phyloP scores from a whole-genome alignment of 192 early-diverging fungal species.

The Podila horticola region DNA sequence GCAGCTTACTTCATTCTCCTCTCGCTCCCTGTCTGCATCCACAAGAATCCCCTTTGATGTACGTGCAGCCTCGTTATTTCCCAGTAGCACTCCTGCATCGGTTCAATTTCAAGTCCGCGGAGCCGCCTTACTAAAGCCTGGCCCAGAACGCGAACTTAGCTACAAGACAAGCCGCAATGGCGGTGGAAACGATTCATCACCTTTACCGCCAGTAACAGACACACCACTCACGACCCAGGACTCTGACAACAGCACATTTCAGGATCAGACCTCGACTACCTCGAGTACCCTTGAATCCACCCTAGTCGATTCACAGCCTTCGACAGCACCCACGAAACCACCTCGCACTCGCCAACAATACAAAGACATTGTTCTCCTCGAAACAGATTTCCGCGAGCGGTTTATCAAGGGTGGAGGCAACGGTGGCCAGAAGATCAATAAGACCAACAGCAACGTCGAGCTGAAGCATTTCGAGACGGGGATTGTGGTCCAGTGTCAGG shows the following conservation, averaged over 20 bases:
- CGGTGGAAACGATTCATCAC: background rate
- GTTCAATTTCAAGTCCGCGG: slow-evolving; percentile 10
- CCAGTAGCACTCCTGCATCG: background rate
- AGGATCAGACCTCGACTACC: no score
- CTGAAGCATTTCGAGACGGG: slow-evolving; percentile 78
- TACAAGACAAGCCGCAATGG: background rate
- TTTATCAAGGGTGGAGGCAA: slow-evolving; percentile 83
- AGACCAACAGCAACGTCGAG: slow-evolving; percentile 78
- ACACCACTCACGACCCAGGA: background rate
- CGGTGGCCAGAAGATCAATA: slow-evolving; percentile 86
- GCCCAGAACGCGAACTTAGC: slow-evolving; percentile 23
- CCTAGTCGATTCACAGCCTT: no score
- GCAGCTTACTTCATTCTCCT: background rate
- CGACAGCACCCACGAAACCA: slow-evolving; percentile 15
- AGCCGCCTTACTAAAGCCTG: slow-evolving; percentile 22
- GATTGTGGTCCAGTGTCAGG: slow-evolving; percentile 76
- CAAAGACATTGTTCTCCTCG: slow-evolving; percentile 65
- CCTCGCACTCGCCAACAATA: slow-evolving; percentile 10
- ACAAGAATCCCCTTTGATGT: background rate
- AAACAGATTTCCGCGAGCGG: slow-evolving; percentile 77
- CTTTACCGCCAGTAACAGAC: background rate
- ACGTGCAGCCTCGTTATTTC: slow-evolving; percentile 7
- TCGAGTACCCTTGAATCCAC: no score
- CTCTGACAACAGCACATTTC: background rate
- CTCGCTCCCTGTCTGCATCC: background rate